These are phyloP conservation scores for Tricholoma terreum DNA, from an alignment of 768 basidiomycete species.

Conservation along the genomic window DNA sequence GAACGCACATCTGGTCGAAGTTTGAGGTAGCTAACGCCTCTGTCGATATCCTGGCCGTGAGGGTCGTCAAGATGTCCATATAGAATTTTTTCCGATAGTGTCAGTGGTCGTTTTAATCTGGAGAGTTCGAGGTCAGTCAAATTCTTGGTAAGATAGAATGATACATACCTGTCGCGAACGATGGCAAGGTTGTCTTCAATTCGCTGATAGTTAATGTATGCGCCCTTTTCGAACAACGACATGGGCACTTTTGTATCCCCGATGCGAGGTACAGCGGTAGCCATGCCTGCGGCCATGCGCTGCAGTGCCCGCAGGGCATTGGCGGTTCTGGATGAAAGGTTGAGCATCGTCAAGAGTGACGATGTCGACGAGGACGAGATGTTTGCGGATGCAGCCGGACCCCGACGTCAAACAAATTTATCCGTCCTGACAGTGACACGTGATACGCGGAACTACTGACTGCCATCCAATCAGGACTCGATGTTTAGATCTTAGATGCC, in stretches of 20 bases:
- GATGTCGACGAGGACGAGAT: constrained; percentile 25
- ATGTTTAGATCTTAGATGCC: constrained; percentile 23
- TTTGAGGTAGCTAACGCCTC: constrained; percentile 94
- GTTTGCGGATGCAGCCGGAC: constrained; percentile 34
- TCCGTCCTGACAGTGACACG: constrained; percentile 40
- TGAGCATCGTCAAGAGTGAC: constrained; percentile 54
- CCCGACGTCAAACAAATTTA: constrained; percentile 39
- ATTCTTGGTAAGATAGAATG: neutral
- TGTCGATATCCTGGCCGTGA: constrained; percentile 83
- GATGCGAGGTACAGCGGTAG: constrained; percentile 75
- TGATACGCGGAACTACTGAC: constrained; percentile 9
- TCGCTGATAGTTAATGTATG: constrained; percentile 92
- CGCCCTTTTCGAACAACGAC: constrained; percentile 79
- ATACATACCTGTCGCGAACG: constrained; percentile 73
- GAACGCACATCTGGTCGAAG: constrained; percentile 90
- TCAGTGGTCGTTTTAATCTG: constrained; percentile 87
- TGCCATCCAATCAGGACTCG: constrained; percentile 34
- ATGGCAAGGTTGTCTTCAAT: constrained; percentile 96
- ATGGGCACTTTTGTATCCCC: constrained; percentile 89
- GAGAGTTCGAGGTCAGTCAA: constrained; percentile 7
- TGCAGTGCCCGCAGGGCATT: constrained; percentile 50
- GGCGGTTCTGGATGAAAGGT: constrained; percentile 52
- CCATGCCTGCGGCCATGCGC: constrained; percentile 67
- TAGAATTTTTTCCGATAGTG: constrained; percentile 93
- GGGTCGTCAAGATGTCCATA: constrained; percentile 98